Base-by-base conservation (phyloP, 768 basidiomycete genomes). In the Leccinellum albellum region DNA sequence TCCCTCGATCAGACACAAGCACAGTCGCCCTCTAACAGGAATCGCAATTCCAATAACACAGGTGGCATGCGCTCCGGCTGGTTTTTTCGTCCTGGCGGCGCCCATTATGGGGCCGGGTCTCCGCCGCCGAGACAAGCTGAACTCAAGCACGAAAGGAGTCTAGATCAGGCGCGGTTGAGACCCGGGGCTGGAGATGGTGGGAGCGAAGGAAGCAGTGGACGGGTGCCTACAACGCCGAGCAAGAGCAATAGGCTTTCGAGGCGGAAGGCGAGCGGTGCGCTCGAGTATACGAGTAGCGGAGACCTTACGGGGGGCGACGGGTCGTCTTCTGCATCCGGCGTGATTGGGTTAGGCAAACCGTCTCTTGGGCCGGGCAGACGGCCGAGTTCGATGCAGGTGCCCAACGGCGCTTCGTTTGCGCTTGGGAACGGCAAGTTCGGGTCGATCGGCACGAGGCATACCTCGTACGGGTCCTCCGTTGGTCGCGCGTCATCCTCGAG, bases 31-130 rank as follows among this genome's bases (percentile, higher is more conserved):
- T 59, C 76, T 2, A 35, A 56, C 26, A 51, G 51, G 15, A 55
- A 52, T 48, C 65, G 65, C 58, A 57, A 64, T 55, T 64, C 60
- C 14, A 61, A 55, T 8, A 47, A 54, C 7, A 4, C 56, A 1
- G 31, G 56, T 7, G 64, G 53, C 48, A 23, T 58, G n/a, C 62
- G 67, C 12, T 50, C 70, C 12, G 60, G 65, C 23, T 81, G 80
- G 80, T 81, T 81, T 81, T 81, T 81, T 81, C 79, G 79, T 29
- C 66, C 72, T 68, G 72, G 73, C 63, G 78, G 77, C 76, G 72
- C 70, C 71, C 78, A 57, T 67, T 75, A 44, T 52, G 76, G 76
- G 66, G 66, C 78, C 66, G 78, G 75, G 66, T 75, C 75, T 64
- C 73, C 78, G 70, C 73, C 76, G 74, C 75, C 72, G 50, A 62